These are phyloP conservation scores for Apiotrichum siamense DNA, from an alignment of 1,284 basidiomycete genomes.

Conservation along the genomic window DNA sequence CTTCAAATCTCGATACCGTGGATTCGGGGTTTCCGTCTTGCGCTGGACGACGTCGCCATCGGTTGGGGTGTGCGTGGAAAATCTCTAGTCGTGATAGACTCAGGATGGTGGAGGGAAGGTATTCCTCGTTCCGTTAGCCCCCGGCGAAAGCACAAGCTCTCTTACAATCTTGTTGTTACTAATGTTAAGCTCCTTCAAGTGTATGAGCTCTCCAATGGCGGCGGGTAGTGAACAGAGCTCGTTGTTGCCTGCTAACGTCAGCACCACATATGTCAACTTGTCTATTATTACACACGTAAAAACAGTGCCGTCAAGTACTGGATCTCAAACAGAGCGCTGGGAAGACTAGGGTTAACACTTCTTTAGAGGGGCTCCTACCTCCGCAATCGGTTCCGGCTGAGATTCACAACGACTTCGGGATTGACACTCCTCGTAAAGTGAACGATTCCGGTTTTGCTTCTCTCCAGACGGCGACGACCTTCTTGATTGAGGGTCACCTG, in stretches of 20 bases:
- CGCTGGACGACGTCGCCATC: slow-evolving; percentile 9
- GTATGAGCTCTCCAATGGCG: slow-evolving; percentile 38
- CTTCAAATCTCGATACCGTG: neutral
- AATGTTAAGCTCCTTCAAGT: slow-evolving; percentile 44
- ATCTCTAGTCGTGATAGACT: slow-evolving; percentile 27
- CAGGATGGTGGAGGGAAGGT: slow-evolving; percentile 43
- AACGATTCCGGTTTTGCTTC: slow-evolving; percentile 31
- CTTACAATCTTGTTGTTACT: slow-evolving; percentile 43
- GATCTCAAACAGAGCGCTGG: slow-evolving; percentile 44
- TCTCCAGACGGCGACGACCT: slow-evolving; percentile 10
- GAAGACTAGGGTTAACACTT: slow-evolving; percentile 25
- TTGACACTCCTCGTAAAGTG: slow-evolving; percentile 5
- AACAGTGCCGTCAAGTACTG: slow-evolving; percentile 38
- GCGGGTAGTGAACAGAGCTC: slow-evolving; percentile 37
- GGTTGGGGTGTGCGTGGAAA: slow-evolving; percentile 29
- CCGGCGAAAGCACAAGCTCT: neutral
- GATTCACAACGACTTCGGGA: slow-evolving; percentile 21
- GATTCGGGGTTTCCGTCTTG: neutral
- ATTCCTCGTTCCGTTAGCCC: slow-evolving; percentile 19
- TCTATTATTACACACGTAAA: slow-evolving; percentile 29
- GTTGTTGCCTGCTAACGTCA: slow-evolving; percentile 31
- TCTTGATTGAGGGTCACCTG: neutral
- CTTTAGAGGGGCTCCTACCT: slow-evolving; percentile 16
- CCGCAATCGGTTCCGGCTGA: slow-evolving; percentile 28
- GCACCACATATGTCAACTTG: neutral